Conservation (phyloP, 2,329 filamentous ascomycete genomes). For the Scortechinia acanthostroma region DNA sequence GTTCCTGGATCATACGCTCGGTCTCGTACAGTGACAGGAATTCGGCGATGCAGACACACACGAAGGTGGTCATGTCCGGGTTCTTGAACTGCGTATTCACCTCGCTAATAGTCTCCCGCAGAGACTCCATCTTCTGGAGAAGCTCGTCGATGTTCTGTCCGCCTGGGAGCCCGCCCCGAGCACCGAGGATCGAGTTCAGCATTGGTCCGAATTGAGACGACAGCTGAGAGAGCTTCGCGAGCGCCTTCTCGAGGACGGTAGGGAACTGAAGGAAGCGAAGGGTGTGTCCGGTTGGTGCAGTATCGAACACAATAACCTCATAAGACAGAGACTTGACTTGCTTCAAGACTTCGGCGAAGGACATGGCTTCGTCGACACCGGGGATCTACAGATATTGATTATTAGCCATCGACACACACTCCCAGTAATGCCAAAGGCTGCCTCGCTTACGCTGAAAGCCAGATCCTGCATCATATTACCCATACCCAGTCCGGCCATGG, state of each 20-base stretch:
- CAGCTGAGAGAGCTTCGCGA: slow-evolving; percentile 93
- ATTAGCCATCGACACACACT: background rate
- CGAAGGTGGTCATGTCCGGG: slow-evolving; percentile 87
- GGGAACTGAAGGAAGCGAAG: slow-evolving; percentile 98
- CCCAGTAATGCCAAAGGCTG: background rate
- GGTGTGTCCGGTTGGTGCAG: slow-evolving; percentile 93
- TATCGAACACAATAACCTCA: slow-evolving; percentile 98
- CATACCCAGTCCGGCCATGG: slow-evolving; percentile 64
- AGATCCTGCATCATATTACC: slow-evolving; percentile 98
- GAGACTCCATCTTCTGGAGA: slow-evolving; percentile 85
- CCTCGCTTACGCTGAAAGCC: slow-evolving; percentile 71
- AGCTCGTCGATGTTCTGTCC: slow-evolving; percentile 90
- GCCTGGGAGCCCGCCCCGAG: slow-evolving; percentile 68
- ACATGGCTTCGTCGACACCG: slow-evolving; percentile 98
- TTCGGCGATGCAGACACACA: slow-evolving; percentile 96
- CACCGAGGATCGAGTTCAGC: slow-evolving; percentile 84
- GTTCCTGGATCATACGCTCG: slow-evolving; percentile 98
- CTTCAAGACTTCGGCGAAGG: slow-evolving; percentile 96
- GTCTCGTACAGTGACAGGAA: slow-evolving; percentile 97
- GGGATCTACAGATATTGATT: slow-evolving; percentile 68
- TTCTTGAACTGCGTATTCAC: slow-evolving; percentile 99
- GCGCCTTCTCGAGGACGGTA: slow-evolving; percentile 92
- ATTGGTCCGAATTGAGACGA: slow-evolving; percentile 92
- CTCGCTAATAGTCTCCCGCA: slow-evolving; percentile 87
- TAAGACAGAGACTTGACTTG: slow-evolving; percentile 98